phyloP scores from a whole-genome alignment of 371 early-diverging fungal genomes.

The Mortierella sp. region DNA sequence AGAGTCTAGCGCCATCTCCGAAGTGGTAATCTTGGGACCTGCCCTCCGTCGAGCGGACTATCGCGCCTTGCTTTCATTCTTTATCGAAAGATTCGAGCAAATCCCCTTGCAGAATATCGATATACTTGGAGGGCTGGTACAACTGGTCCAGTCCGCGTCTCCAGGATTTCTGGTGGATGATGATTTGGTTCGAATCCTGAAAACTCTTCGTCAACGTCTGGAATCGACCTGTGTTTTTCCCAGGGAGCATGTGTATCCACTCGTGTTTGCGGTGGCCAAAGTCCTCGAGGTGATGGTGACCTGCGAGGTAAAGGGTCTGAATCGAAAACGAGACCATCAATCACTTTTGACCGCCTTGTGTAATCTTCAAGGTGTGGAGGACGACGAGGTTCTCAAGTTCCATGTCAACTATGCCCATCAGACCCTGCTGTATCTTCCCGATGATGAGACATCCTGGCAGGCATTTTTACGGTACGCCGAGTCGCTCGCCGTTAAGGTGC shows the following conservation, averaged over 20 bases:
- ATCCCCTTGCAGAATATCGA: neutral
- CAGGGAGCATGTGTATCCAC: neutral
- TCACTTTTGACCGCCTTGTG: neutral
- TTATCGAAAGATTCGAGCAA: neutral
- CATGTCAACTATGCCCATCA: slow-evolving; percentile 19
- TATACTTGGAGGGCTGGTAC: neutral
- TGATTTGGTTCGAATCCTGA: neutral
- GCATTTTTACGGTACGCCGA: neutral
- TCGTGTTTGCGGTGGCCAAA: neutral
- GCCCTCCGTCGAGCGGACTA: neutral
- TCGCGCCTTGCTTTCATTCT: neutral
- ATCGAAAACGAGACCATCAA: slow-evolving; percentile 5
- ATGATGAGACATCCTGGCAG: slow-evolving; percentile 12
- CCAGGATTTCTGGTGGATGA: neutral
- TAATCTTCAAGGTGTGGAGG: neutral
- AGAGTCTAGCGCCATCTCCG: neutral
- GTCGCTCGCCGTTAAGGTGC: neutral
- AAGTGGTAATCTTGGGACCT: slow-evolving; percentile 1
- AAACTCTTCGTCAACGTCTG: neutral
- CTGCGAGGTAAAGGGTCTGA: neutral
- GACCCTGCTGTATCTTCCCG: slow-evolving; percentile 7
- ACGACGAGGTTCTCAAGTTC: slow-evolving; percentile 8
- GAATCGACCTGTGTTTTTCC: neutral
- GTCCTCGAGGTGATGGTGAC: slow-evolving; percentile 23
- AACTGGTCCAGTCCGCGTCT: neutral